These are phyloP conservation scores for Fusarium sp. DNA, from an alignment of 2,329 filamentous ascomycete species.

Conservation along the genomic window DNA sequence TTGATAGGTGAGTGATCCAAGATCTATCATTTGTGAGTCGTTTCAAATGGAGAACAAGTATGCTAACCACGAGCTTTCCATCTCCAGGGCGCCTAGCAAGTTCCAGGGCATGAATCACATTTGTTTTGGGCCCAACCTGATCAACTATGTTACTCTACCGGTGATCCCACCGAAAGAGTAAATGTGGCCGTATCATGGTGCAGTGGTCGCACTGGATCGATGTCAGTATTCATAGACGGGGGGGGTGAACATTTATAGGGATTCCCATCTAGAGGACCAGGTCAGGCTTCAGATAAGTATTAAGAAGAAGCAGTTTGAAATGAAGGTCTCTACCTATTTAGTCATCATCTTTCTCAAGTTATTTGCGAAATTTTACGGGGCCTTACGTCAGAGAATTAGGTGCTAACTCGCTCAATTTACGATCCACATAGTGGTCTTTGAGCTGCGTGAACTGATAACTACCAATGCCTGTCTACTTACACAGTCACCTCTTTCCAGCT, in stretches of 20 bases:
- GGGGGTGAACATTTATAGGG: background rate
- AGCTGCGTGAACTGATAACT: background rate
- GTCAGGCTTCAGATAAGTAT: no score
- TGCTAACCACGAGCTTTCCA: no score
- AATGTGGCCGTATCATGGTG: background rate
- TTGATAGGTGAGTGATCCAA: conserved; percentile 59
- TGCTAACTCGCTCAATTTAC: no score
- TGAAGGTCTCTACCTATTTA: no score
- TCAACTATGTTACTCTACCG: conserved; percentile 69
- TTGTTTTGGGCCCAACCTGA: conserved; percentile 63
- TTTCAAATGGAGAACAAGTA: background rate
- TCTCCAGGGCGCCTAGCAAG: conserved; percentile 43
- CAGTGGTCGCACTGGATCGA: background rate
- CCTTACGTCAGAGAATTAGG: no score
- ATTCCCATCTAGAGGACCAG: no score
- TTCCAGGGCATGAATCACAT: conserved; percentile 66
- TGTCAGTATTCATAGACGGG: background rate
- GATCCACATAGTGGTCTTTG: no score
- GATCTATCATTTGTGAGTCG: background rate
- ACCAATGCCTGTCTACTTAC: background rate
- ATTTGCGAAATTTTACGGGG: no score
- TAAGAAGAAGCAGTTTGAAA: no score
- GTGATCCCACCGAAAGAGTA: conserved; percentile 60
- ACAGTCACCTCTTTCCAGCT: conserved; percentile 3
- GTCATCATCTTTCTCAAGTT: no score